A percentile compares a stretch with the other conserved stretches of the same genome.
phyloP scores from a whole-genome alignment of 106 monocot species.

The Xerophyta viscosa region DNA sequence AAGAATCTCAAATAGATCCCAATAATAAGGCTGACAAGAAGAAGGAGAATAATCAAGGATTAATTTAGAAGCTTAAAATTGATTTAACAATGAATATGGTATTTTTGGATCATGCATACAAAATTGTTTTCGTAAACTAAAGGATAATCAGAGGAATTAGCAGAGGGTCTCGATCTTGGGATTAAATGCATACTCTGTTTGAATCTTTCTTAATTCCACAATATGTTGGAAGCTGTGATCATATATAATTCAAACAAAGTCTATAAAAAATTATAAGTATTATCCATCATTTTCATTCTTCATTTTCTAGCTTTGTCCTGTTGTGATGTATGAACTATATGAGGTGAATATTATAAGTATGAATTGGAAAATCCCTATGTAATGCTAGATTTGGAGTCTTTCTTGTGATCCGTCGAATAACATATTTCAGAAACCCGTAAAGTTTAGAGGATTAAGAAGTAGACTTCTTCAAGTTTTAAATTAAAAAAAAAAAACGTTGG shows the following conservation, averaged over 20 bases:
- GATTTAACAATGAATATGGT: background rate
- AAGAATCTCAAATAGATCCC: no score
- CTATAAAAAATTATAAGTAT: no score
- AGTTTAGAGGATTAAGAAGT: background rate
- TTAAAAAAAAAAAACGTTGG: background rate
- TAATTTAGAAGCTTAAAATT: constrained; percentile 1
- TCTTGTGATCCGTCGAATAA: background rate
- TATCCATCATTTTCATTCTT: no score
- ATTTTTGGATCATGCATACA: constrained; percentile 42
- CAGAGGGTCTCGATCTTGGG: constrained; percentile 24
- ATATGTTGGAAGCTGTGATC: no score
- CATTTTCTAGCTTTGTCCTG: background rate
- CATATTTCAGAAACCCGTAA: no score
- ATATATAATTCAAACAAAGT: background rate
- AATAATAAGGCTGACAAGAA: constrained; percentile 21
- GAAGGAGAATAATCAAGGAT: constrained; percentile 12
- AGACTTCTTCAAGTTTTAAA: background rate
- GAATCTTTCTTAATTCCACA: no score
- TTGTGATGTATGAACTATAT: background rate
- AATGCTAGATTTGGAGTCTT: background rate
- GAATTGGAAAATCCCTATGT: background rate
- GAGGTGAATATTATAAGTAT: background rate
- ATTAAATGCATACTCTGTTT: constrained; percentile 13
- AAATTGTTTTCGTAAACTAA: background rate
- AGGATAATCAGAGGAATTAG: constrained; percentile 17